Percentiles rank a stretch among this genome's conserved stretches.
Evolutionary conservation across 1,139 yeast species (phyloP).

Genomic region (Suhomyces coccinellae): DNA sequence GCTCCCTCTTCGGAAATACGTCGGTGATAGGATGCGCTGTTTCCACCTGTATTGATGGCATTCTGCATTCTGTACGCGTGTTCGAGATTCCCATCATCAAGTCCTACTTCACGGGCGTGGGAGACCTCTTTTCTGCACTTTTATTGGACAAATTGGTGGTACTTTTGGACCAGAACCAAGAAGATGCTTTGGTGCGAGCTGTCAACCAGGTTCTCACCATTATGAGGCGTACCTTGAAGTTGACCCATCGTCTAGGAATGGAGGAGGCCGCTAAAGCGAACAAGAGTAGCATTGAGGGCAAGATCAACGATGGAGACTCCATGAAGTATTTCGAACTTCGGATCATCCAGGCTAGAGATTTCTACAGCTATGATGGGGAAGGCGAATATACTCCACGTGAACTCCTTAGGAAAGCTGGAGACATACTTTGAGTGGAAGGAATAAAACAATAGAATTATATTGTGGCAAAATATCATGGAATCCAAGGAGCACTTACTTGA

Average conservation of each 20-base stretch:
- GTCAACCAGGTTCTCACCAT: constrained; percentile 52
- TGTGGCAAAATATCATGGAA: too few species aligned
- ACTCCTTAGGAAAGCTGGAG: background rate
- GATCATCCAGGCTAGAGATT: constrained; percentile 37
- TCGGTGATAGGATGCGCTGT: constrained; percentile 51
- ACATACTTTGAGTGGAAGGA: background rate
- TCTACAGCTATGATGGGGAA: constrained; percentile 24
- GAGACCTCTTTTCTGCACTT: constrained; percentile 84
- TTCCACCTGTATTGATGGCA: constrained; percentile 30
- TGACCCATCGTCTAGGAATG: constrained; percentile 35
- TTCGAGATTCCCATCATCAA: constrained; percentile 51
- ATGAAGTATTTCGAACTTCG: constrained; percentile 46
- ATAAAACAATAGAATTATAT: background rate
- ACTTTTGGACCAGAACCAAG: background rate
- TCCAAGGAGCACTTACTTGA: too few species aligned
- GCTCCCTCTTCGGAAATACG: constrained; percentile 12
- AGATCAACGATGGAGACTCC: constrained; percentile 37
- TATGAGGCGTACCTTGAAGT: constrained; percentile 46
- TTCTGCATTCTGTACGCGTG: background rate
- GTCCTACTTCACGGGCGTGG: constrained; percentile 88
- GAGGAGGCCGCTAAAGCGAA: constrained; percentile 10
- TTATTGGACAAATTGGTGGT: constrained; percentile 55
- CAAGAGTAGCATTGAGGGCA: constrained; percentile 18
- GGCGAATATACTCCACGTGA: constrained; percentile 6
- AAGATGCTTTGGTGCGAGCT: constrained; percentile 21